phyloP scores from a whole-genome alignment of 768 basidiomycete genomes.

The Chalciporus chontae region DNA sequence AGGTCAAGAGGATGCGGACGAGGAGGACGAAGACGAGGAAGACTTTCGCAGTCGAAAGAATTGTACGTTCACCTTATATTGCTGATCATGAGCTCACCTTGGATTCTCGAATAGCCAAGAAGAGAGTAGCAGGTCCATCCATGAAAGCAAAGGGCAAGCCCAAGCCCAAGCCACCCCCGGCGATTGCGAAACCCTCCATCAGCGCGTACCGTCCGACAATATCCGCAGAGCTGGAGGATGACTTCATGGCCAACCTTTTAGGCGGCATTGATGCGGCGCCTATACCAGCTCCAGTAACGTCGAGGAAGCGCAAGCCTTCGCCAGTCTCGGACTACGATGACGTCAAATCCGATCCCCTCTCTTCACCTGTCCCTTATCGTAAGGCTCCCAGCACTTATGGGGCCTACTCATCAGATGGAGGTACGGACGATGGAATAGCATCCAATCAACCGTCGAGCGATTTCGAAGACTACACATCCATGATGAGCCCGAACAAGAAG shows the following conservation, averaged over 20 bases:
- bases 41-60: slow-evolving; percentile 36
- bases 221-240: slow-evolving; percentile 77
- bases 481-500: slow-evolving; percentile 72
- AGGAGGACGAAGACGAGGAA: slow-evolving; percentile 49
- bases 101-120: slow-evolving; percentile 25
- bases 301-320: slow-evolving; percentile 70
- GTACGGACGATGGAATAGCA: slow-evolving; percentile 20
- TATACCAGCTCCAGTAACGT: slow-evolving; percentile 31
- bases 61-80: slow-evolving; percentile 27
- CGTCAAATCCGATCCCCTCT: slow-evolving; percentile 24
- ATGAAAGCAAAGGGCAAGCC: slow-evolving; percentile 37
- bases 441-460: slow-evolving; percentile 40
- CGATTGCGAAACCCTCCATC: slow-evolving; percentile 54
- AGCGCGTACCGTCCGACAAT: slow-evolving; percentile 77
- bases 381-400: slow-evolving; percentile 29
- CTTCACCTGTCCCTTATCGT: slow-evolving; percentile 40
- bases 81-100: background rate
- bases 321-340: slow-evolving; percentile 41
- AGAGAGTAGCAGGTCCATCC: slow-evolving; percentile 16
- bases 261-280: slow-evolving; percentile 61
- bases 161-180: slow-evolving; percentile 47
- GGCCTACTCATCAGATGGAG: slow-evolving; percentile 36
- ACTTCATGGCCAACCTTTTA: slow-evolving; percentile 84
- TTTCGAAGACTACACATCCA: slow-evolving; percentile 46
- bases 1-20: slow-evolving; percentile 51